These are phyloP conservation scores for Delphinella strobiligena DNA, from an alignment of 2,329 filamentous ascomycete genomes.

Conservation along the genomic window DNA sequence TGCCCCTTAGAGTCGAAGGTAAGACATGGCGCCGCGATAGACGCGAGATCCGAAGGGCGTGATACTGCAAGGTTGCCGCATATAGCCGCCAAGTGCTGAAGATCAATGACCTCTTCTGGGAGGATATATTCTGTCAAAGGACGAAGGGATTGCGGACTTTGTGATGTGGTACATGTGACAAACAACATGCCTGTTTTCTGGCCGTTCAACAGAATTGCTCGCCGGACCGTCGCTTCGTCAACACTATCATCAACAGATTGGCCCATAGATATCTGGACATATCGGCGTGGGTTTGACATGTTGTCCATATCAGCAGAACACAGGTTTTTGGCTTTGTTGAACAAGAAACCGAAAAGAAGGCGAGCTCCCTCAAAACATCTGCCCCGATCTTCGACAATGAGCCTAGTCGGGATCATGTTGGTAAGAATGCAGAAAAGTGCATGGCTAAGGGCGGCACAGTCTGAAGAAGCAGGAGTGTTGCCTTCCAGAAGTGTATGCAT, in stretches of 20 bases:
- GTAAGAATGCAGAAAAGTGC: slow-evolving; percentile 19
- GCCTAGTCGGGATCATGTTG: slow-evolving; percentile 17
- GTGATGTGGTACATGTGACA: no score
- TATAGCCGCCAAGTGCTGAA: slow-evolving; percentile 18
- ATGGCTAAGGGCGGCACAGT: slow-evolving; percentile 22
- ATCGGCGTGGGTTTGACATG: no score
- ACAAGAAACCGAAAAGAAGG: slow-evolving; percentile 24
- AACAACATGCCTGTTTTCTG: no score
- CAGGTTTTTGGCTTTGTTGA: slow-evolving; percentile 20
- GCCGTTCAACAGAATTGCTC: no score
- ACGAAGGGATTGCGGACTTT: no score
- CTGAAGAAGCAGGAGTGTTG: slow-evolving; percentile 17
- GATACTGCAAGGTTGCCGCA: slow-evolving; percentile 21
- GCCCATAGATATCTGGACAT: no score
- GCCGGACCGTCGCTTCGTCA: neutral
- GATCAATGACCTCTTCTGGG: slow-evolving; percentile 14
- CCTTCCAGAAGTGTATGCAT: slow-evolving; percentile 21
- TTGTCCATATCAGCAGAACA: no score
- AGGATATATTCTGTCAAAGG: neutral
- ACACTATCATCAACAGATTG: no score
- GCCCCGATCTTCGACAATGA: slow-evolving; percentile 16
- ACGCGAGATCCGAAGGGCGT: slow-evolving; percentile 17
- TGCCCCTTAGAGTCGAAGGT: slow-evolving; percentile 23
- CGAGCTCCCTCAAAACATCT: slow-evolving; percentile 23
- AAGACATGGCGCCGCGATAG: slow-evolving; percentile 19